Percentiles rank a stretch among this genome's conserved stretches.
These are phyloP conservation scores for Dichotomocladium elegans DNA, from an alignment of 371 early-diverging fungal species.

Conservation along the genomic window DNA sequence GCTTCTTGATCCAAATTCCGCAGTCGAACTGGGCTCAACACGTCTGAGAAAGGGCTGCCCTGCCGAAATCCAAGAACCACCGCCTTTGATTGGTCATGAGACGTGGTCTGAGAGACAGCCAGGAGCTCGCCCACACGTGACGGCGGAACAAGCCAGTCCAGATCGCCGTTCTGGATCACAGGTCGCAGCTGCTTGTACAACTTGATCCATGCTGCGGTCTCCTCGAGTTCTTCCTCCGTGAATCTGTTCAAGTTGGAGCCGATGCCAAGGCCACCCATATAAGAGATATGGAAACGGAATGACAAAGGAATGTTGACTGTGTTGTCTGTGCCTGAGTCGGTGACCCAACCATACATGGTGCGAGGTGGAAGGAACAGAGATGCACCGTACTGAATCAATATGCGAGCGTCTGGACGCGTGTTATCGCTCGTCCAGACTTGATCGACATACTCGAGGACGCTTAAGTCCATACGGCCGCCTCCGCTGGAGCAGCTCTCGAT, in stretches of 20 bases:
- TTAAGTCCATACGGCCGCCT: constrained; percentile 39
- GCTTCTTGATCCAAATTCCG: constrained; percentile 8
- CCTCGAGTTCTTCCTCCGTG: constrained; percentile 6
- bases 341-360: constrained; percentile 32
- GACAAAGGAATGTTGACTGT: constrained; percentile 19
- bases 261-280: constrained; percentile 35
- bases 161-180: constrained; percentile 24
- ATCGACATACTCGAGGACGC: constrained; percentile 15
- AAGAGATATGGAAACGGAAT: constrained; percentile 37
- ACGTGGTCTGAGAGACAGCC: constrained; percentile 19
- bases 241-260: constrained; percentile 20
- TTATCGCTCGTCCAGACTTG: constrained; percentile 38
- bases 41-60: constrained; percentile 21
- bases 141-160: constrained; percentile 31
- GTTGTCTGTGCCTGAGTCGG: constrained; percentile 20
- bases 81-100: constrained; percentile 9
- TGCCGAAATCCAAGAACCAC: constrained; percentile 31
- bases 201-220: constrained; percentile 24
- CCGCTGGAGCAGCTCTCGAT: constrained; percentile 46
- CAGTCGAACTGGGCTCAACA: constrained; percentile 20
- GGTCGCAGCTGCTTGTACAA: constrained; percentile 30
- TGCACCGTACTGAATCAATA: constrained; percentile 34
- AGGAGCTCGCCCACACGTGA: not conserved
- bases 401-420: constrained; percentile 35
- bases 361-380: constrained; percentile 35